Conservation (phyloP, 1,284 basidiomycete genomes). For the Meira miltonrushii region DNA sequence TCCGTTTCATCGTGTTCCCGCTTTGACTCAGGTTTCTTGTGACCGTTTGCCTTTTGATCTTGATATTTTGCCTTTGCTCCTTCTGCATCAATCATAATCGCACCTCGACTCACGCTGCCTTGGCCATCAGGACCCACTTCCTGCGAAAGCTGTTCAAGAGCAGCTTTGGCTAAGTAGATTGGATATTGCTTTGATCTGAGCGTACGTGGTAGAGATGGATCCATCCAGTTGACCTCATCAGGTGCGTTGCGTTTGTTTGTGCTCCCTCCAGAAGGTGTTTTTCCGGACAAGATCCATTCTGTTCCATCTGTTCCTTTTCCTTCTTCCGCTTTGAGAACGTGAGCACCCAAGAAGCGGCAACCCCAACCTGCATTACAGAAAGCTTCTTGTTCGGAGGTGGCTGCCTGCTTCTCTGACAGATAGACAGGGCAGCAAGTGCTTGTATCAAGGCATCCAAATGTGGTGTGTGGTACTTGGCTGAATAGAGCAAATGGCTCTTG, state of each 20-base stretch:
- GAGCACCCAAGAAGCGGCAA: conserved; percentile 81
- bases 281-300: neutral
- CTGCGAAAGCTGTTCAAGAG: conserved; percentile 22
- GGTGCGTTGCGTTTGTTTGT: neutral
- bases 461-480: neutral
- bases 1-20: conserved; percentile 1
- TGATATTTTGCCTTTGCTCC: neutral
- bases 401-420: neutral
- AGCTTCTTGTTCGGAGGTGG: conserved; percentile 56
- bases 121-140: conserved; percentile 9
- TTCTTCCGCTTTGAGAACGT: conserved; percentile 51
- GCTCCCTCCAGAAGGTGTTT: neutral
- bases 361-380: conserved; percentile 69
- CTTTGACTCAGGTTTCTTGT: neutral
- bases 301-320: conserved; percentile 1
- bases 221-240: conserved; percentile 6
- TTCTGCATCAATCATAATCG: neutral
- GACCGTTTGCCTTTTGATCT: neutral
- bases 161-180: conserved; percentile 30
- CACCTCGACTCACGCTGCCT: neutral
- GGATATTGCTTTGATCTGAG: conserved; percentile 23
- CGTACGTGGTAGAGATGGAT: neutral
- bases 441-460: neutral
- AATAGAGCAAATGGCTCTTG: conserved; percentile 10
- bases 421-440: conserved; percentile 4